phyloP scores from a whole-genome alignment of 208 protist genomes.

The Trypanosoma mega region DNA sequence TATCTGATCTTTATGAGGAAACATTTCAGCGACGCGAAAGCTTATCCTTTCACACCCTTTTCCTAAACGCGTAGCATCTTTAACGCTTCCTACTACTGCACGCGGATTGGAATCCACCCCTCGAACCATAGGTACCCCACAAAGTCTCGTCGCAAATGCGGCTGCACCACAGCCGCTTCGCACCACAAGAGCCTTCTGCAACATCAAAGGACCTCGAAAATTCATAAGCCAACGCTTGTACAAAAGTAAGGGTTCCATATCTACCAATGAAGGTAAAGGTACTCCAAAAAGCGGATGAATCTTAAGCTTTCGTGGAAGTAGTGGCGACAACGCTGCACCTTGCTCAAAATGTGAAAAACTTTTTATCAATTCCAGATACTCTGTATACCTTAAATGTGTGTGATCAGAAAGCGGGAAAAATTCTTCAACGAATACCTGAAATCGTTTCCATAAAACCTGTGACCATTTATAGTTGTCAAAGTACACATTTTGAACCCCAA shows the following conservation, averaged over 20 bases:
- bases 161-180: conserved; percentile 49
- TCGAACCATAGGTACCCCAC: conserved; percentile 78
- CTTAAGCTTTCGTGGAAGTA: conserved; percentile 40
- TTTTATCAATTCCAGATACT: conserved; percentile 77
- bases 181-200: conserved; percentile 69
- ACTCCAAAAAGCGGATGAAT: conserved; percentile 81
- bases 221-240: conserved; percentile 70
- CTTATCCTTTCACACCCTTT: conserved; percentile 52
- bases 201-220: conserved; percentile 58
- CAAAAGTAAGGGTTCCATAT: conserved; percentile 71
- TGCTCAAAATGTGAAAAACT: conserved; percentile 84
- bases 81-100: conserved; percentile 46
- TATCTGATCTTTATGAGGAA: conserved; percentile 27
- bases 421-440: conserved; percentile 82
- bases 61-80: conserved; percentile 40
- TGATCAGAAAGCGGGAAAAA: conserved; percentile 82
- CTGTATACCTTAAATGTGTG: conserved; percentile 71
- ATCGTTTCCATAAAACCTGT: conserved; percentile 82
- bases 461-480: conserved; percentile 94
- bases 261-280: conserved; percentile 39
- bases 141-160: conserved; percentile 51
- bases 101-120: conserved; percentile 69
- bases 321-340: conserved; percentile 44
- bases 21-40: conserved; percentile 77
- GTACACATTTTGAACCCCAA: conserved; percentile 85